Evolutionary conservation across 148 eudicot genomes (phyloP), one percentile per base, ranked within the genome.

Genomic region (Persicaria maculosa): DNA sequence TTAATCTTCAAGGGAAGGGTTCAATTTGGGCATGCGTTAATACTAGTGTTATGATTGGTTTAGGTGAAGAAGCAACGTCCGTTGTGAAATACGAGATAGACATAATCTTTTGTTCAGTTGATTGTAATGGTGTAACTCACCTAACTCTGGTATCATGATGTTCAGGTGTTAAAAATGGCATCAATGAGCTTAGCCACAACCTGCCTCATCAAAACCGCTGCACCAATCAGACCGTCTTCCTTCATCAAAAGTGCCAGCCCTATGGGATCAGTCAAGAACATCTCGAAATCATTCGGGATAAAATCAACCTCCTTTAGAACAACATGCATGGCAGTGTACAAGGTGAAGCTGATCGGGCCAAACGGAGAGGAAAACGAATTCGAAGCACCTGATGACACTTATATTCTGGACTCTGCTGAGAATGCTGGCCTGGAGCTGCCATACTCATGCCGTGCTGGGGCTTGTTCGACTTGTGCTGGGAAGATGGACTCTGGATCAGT

Each of bases 391-490:
- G 85, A 79, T 67, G 89, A 83, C 55, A 6, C 62, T n/a, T 83
- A 83, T 74, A 81, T 86, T 16, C 81, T 86, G 16, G 89, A 86
- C 44, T 40, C 76, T 16, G 96, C 93, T 0, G 97, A 92, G 79
- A 67, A 79, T 16, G 91, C 91, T 0, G 96, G 97, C 9, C 3
- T 92, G 17, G 97, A 92, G 62, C 81, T 92, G 7, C 96, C 97
- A 3, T 92, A 90, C 77, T 92, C 96, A 1, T 92, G 96, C 89
- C 81, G 97, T 76, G 97, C 97, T 11, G 96, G 97, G 15, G 89
- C 96, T 9, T 92, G 97, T 84, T 90, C 93, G 46, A 90, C 97
- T 12, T 90, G 97, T 77, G 91, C 93, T 3, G 97, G 97, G 71
- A 77, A 84, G 82, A 31, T 87, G 54, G 82, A 31, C 9, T 44